Evolutionary conservation across 768 basidiomycete species (phyloP).

Genomic region (Xerocomellus amylosporus): DNA sequence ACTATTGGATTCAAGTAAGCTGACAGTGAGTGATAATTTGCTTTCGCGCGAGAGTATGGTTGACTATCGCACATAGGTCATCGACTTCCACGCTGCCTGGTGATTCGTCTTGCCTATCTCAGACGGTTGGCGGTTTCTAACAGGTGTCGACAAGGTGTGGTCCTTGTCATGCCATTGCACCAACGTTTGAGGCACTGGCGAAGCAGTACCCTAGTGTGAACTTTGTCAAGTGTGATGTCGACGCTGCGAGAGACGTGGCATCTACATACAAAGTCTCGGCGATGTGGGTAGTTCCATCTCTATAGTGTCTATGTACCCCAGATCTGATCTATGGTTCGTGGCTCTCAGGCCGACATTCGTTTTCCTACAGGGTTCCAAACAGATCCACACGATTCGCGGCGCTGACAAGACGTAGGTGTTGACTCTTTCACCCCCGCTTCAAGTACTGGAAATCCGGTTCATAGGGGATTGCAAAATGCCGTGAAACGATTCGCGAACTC

Average conservation of each 20-base stretch:
- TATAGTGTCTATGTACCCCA: not conserved
- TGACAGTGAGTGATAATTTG: conserved; percentile 47
- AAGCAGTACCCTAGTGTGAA: conserved; percentile 68
- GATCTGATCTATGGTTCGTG: not conserved
- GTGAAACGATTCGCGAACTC: conserved; percentile 50
- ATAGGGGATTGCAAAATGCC: conserved; percentile 59
- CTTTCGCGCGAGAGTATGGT: not conserved
- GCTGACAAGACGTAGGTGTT: conserved; percentile 60
- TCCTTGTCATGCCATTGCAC: conserved; percentile 82
- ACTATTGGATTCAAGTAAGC: conserved; percentile 57
- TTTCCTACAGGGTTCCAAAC: conserved; percentile 63
- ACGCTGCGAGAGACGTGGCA: conserved; percentile 68
- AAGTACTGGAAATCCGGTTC: conserved; percentile 1
- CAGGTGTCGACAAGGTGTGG: conserved; percentile 59
- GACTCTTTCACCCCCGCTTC: not conserved
- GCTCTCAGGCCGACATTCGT: conserved; percentile 75
- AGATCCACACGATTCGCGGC: conserved; percentile 72
- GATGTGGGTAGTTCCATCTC: conserved; percentile 49
- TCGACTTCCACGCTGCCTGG: conserved; percentile 88
- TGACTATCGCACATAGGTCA: conserved; percentile 49
- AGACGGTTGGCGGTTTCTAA: conserved; percentile 8
- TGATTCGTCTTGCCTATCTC: conserved; percentile 29
- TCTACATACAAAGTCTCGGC: conserved; percentile 59
- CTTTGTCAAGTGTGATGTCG: conserved; percentile 84
- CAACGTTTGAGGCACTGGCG: conserved; percentile 65